Conservation (phyloP, 2,329 filamentous ascomycete species). For the Cladosporium austrohemisphaericum region DNA sequence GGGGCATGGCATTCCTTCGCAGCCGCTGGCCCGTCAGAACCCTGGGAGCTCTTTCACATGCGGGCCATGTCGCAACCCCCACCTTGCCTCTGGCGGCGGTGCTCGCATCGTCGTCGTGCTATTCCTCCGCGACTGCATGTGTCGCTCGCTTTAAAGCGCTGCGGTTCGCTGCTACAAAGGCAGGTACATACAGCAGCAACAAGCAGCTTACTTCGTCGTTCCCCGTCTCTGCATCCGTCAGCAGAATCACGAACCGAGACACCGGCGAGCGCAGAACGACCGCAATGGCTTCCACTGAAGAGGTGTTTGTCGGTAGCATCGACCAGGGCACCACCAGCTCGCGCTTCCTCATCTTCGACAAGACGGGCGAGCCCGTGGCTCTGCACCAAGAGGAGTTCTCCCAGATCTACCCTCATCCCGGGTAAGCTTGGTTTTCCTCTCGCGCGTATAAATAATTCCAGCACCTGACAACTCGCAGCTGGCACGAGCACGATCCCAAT, state of each 20-base stretch:
- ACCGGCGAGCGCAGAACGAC: not conserved
- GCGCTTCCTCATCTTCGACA: slow-evolving; percentile 86
- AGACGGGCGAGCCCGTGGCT: slow-evolving; percentile 70
- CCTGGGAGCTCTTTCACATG: slow-evolving; percentile 15
- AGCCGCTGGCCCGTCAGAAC: slow-evolving; percentile 13
- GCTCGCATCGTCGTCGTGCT: not conserved
- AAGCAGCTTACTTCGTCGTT: not conserved
- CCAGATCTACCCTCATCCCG: slow-evolving; percentile 78
- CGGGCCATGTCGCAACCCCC: slow-evolving; percentile 3
- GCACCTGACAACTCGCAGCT: slow-evolving; percentile 50
- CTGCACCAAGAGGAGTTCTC: slow-evolving; percentile 83
- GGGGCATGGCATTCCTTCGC: slow-evolving; percentile 16
- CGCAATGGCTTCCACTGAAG: slow-evolving; percentile 25
- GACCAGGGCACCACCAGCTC: slow-evolving; percentile 89
- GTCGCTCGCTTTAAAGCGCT: slow-evolving; percentile 8
- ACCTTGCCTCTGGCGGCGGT: slow-evolving; percentile 3
- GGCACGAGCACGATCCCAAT: slow-evolving; percentile 83
- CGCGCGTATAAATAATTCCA: not conserved
- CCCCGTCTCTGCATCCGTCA: slow-evolving; percentile 2
- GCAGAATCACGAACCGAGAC: slow-evolving; percentile 4
- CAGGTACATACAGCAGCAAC: too few species aligned
- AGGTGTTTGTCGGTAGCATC: slow-evolving; percentile 79
- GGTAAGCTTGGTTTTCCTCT: slow-evolving; percentile 53
- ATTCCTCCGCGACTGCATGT: not conserved
- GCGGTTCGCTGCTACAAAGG: not conserved